phyloP scores from a whole-genome alignment of 306 rosid species.

The Acacia confusa region DNA sequence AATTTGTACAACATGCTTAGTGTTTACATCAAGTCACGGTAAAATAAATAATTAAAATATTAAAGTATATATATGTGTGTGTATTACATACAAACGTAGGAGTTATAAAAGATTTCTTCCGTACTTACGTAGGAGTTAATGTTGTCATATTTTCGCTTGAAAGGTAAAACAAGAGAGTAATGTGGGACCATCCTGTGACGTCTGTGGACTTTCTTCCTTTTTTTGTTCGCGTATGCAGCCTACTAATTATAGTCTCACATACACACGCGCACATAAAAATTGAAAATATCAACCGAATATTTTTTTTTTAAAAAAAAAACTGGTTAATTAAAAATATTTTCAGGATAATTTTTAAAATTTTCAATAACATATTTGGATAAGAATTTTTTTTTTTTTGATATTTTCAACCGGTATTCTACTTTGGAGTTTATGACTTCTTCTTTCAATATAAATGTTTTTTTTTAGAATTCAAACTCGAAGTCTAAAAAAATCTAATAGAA shows the following conservation, averaged over 20 bases:
- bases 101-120: not conserved
- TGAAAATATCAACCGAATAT: not conserved
- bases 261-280: not conserved
- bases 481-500: rapidly evolving
- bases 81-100: too few species aligned
- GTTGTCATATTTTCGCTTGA: not conserved
- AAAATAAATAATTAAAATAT: not conserved
- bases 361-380: not conserved
- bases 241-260: not conserved
- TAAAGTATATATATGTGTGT: not conserved
- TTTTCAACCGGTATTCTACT: too few species aligned
- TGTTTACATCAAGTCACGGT: not conserved
- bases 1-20: not conserved
- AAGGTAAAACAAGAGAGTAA: not conserved
- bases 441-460: too few species aligned
- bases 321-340: not conserved
- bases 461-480: rapidly evolving
- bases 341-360: not conserved
- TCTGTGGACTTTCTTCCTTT: not conserved
- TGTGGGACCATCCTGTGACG: not conserved
- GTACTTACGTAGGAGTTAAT: not conserved
- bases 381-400: not conserved
- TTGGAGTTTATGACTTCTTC: rapidly evolving
- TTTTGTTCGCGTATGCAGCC: not conserved
- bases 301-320: not conserved